Conservation (phyloP, 2,329 filamentous ascomycete genomes). For the Lachnellula cervina region DNA sequence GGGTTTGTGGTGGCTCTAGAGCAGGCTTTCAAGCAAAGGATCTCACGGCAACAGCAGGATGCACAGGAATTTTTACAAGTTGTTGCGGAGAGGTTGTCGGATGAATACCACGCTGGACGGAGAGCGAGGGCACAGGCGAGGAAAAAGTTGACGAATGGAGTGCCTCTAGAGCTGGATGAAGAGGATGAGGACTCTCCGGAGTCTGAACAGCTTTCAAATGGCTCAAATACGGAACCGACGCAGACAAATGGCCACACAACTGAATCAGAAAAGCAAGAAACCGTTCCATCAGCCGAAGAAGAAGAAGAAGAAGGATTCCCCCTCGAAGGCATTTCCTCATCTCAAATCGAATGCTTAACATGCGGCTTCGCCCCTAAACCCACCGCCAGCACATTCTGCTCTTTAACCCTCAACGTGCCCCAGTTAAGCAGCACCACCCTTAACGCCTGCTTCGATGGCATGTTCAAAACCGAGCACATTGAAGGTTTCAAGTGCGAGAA, state of each 20-base stretch:
- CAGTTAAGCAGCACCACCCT: constrained; percentile 76
- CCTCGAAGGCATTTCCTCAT: constrained; percentile 86
- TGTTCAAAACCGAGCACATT: constrained; percentile 93
- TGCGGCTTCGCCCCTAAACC: constrained; percentile 88
- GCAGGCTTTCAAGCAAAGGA: constrained; percentile 78
- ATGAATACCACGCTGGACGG: constrained; percentile 86
- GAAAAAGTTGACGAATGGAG: constrained; percentile 14
- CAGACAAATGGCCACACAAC: neutral
- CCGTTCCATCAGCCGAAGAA: constrained; percentile 4
- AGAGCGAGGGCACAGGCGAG: constrained; percentile 61
- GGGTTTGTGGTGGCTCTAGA: constrained; percentile 81
- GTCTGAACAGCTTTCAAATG: neutral
- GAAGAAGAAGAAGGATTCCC: constrained; percentile 72
- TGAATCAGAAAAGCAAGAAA: constrained; percentile 1
- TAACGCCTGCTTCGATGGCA: constrained; percentile 83
- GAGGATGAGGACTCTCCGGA: neutral
- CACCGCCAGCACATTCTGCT: constrained; percentile 80
- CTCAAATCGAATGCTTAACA: constrained; percentile 88
- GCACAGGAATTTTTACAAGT: constrained; percentile 96
- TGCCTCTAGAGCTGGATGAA: neutral
- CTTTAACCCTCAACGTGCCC: constrained; percentile 85
- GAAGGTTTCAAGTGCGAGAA: constrained; percentile 96
- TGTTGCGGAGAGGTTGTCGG: constrained; percentile 83
- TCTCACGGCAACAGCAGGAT: constrained; percentile 93
- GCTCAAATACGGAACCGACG: neutral